These are phyloP conservation scores for Didymella keratinophila DNA, from an alignment of 2,329 filamentous ascomycete genomes.

Conservation along the genomic window DNA sequence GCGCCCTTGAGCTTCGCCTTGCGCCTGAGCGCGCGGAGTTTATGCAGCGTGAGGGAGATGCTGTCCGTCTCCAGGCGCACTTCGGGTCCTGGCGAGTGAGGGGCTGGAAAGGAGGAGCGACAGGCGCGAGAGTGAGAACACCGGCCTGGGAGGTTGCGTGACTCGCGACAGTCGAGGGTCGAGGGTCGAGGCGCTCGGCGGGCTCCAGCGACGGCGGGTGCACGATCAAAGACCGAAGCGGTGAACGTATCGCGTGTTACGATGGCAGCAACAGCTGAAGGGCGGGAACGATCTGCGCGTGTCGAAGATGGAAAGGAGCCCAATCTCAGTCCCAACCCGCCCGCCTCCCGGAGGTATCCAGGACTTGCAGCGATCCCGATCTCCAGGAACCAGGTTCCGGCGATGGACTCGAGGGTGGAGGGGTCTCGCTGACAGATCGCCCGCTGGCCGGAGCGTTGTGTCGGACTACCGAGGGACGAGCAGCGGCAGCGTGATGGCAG, in stretches of 20 bases:
- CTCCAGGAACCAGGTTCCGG: slow-evolving; percentile 26
- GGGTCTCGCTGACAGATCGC: slow-evolving; percentile 27
- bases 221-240: background rate
- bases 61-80: slow-evolving; percentile 14
- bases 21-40: slow-evolving; percentile 51
- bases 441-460: slow-evolving; percentile 25
- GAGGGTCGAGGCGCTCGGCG: background rate
- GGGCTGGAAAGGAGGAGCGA: slow-evolving; percentile 27
- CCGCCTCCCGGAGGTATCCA: background rate
- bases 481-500: background rate
- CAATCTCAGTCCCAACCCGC: background rate
- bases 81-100: slow-evolving; percentile 23
- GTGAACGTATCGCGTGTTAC: background rate
- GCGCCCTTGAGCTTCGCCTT: slow-evolving; percentile 49
- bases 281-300: background rate
- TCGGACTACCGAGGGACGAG: slow-evolving; percentile 11
- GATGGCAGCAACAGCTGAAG: background rate
- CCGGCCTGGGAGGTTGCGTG: background rate
- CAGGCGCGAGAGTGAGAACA: slow-evolving; percentile 27
- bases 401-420: slow-evolving; percentile 14
- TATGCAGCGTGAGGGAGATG: slow-evolving; percentile 48
- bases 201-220: background rate
- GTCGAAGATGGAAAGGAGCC: background rate
- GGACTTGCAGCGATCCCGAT: background rate
- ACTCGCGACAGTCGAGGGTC: background rate